A percentile compares a stretch with the other conserved stretches of the same genome.
These are phyloP conservation scores for Plenodomus lindquistii DNA, from an alignment of 2,329 filamentous ascomycete species.

Conservation along the genomic window DNA sequence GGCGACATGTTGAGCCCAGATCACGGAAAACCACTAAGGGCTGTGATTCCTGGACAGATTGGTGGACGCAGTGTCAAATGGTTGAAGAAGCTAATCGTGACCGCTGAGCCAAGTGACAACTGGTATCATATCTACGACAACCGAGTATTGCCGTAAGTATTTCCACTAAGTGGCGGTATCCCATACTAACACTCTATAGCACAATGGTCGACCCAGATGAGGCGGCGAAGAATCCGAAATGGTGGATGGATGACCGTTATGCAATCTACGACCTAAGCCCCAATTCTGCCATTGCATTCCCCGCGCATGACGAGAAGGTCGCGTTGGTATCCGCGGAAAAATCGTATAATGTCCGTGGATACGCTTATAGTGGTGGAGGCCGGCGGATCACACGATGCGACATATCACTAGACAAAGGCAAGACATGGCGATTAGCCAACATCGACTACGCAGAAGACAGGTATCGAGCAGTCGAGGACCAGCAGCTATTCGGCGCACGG, in stretches of 20 bases:
- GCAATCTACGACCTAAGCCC: slow-evolving; percentile 90
- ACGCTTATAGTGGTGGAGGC: slow-evolving; percentile 89
- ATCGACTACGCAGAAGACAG: slow-evolving; percentile 84
- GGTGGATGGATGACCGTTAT: slow-evolving; percentile 88
- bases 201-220: slow-evolving; percentile 84
- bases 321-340: slow-evolving; percentile 52
- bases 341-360: slow-evolving; percentile 72
- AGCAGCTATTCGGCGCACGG: slow-evolving; percentile 72
- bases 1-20: slow-evolving; percentile 79
- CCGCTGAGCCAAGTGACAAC: slow-evolving; percentile 79
- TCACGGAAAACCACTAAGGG: slow-evolving; percentile 81
- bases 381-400: slow-evolving; percentile 81
- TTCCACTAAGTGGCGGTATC: background rate
- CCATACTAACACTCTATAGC: slow-evolving; percentile 30
- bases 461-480: slow-evolving; percentile 69
- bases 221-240: slow-evolving; percentile 71
- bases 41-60: slow-evolving; percentile 87
- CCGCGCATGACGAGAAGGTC: slow-evolving; percentile 74
- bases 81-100: slow-evolving; percentile 80
- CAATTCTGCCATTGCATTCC: slow-evolving; percentile 81
- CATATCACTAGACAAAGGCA: slow-evolving; percentile 80
- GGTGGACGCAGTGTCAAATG: slow-evolving; percentile 93
- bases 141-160: slow-evolving; percentile 70
- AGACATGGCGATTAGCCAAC: slow-evolving; percentile 75
- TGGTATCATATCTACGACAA: slow-evolving; percentile 98